These are phyloP conservation scores for Boletus calvinii DNA, from an alignment of 1,284 basidiomycete species.

Conservation along the genomic window DNA sequence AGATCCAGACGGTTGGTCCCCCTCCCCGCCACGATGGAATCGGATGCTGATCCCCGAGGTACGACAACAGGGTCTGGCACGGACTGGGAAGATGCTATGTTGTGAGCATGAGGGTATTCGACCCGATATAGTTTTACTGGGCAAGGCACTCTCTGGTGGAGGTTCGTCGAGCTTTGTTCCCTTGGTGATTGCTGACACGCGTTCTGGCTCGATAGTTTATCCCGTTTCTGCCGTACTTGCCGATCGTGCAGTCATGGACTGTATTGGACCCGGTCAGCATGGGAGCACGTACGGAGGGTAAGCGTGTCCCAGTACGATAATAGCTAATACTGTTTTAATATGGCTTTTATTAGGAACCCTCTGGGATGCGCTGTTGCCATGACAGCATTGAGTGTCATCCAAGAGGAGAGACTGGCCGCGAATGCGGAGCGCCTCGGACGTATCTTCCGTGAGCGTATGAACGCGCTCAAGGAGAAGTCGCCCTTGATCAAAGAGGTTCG, in stretches of 20 bases:
- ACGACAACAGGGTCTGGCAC: conserved; percentile 63
- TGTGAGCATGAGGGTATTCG: conserved; percentile 87
- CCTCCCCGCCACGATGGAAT: neutral
- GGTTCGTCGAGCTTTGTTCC: conserved; percentile 43
- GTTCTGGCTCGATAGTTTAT: conserved; percentile 60
- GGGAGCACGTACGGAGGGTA: conserved; percentile 95
- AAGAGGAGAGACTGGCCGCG: conserved; percentile 81
- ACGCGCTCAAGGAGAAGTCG: conserved; percentile 53
- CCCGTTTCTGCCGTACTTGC: conserved; percentile 95
- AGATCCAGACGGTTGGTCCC: conserved; percentile 84
- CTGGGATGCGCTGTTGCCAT: conserved; percentile 93
- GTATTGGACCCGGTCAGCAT: conserved; percentile 96
- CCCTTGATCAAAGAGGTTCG: conserved; percentile 76
- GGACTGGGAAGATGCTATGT: conserved; percentile 87
- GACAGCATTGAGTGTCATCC: conserved; percentile 85
- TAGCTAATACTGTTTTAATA: neutral
- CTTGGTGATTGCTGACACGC: conserved; percentile 14
- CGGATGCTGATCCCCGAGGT: conserved; percentile 1
- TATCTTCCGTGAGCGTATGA: conserved; percentile 72
- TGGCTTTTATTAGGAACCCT: conserved; percentile 66
- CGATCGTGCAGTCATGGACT: conserved; percentile 89
- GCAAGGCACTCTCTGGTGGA: conserved; percentile 95
- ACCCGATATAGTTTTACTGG: conserved; percentile 92
- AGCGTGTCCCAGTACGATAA: conserved; percentile 22
- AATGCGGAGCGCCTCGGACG: conserved; percentile 81